Evolutionary conservation across 306 rosid genomes (phyloP), one percentile per base, ranked within the genome.

Genomic region (Acmispon strigosus): DNA sequence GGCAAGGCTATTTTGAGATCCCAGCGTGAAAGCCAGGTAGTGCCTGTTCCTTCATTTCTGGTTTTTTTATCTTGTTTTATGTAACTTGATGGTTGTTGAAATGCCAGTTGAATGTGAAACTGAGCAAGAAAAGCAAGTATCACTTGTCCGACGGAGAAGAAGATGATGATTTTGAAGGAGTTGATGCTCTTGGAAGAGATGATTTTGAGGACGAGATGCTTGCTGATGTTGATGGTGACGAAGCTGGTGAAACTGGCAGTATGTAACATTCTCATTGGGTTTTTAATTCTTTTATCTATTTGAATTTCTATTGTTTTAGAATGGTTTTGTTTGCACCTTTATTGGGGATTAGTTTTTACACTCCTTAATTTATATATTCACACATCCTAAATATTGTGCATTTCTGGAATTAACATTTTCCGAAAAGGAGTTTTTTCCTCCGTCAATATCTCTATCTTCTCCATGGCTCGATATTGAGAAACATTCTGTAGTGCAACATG

Each of bases 111-210:
- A 91, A 86, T 76, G 10, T 72, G 72, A 94, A 91, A 76, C 8
- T 61, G 63, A 82, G 58, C 76, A 94, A 90, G 83, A 89, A 82
- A 72, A 84, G 88, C 84, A 91, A 85, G 85, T 91, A 76, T 68
- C 89, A 89, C 58, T 89, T 94, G 78, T 85, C 91, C 0, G 97
- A 94, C 44, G 97, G 85, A 73, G 99, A 87, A 50, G 97, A 93
- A 41, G 97, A 94, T 15, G 96, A 86, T 18, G 94, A 82, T 7
- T 86, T 77, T 52, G 82, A 76, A 53, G 86, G 83, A 66, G 77
- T 87, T 58, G 89, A 86, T 70, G 78, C 77, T 20, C 73, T 86
- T 17, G 94, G 69, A 67, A 86, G 84, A 70, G 97, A 94, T 79
- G 97, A 91, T 78, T 90, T 79, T 66, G 95, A 86, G 76, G 98